These are phyloP conservation scores for Neurospora sp. DNA, from an alignment of 495 filamentous ascomycete genomes.

Conservation along the genomic window DNA sequence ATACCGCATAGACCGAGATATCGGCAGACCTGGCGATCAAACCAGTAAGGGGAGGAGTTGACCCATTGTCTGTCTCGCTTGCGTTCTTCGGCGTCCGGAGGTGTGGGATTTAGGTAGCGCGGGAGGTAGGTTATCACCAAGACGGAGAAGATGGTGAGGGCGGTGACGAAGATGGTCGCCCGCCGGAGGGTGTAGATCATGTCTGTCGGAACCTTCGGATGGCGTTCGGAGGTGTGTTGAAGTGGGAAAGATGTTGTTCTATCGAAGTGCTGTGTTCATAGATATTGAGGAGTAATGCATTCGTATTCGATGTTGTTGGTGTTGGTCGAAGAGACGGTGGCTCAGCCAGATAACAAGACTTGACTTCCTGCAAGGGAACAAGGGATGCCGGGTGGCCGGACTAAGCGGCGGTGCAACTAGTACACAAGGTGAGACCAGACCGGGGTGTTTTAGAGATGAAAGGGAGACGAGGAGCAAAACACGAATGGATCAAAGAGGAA, in stretches of 20 bases:
- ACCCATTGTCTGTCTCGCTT: constrained; percentile 60
- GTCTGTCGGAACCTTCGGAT: not conserved
- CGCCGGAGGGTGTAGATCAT: constrained; percentile 29
- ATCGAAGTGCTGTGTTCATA: not conserved
- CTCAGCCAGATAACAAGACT: not conserved
- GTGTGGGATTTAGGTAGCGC: constrained; percentile 31
- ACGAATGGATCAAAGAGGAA: not conserved
- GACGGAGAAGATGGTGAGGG: constrained; percentile 18
- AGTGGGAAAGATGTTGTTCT: not conserved
- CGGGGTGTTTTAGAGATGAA: not conserved
- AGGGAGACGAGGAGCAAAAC: not conserved
- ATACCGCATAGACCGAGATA: constrained; percentile 65
- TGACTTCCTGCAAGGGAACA: not conserved
- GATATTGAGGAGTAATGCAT: not conserved
- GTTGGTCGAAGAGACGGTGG: not conserved
- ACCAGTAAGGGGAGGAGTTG: constrained; percentile 57
- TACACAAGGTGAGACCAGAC: not conserved
- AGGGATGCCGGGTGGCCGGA: not conserved
- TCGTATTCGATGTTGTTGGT: not conserved
- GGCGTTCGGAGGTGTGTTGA: not conserved
- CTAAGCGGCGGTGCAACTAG: not conserved
- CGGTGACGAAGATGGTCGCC: constrained; percentile 17
- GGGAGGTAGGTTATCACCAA: constrained; percentile 28
- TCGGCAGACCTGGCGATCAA: constrained; percentile 64
- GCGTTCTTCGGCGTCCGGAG: constrained; percentile 31